Evolutionary conservation across 331 rosid genomes (phyloP).

Genomic region (Erythrophleum ivorense): DNA sequence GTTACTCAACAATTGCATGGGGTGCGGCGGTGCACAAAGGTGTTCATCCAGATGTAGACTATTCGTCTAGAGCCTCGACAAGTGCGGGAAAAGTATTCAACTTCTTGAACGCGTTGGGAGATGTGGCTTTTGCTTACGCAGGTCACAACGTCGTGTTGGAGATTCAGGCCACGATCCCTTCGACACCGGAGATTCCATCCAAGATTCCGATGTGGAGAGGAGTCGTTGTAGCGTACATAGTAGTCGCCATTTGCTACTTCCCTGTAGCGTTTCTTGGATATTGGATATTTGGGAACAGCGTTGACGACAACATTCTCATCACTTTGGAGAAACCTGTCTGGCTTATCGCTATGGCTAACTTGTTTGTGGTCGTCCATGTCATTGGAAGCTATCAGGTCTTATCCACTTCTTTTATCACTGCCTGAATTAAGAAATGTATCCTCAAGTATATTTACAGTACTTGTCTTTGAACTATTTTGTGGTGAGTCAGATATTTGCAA

Average conservation of each 20-base stretch:
- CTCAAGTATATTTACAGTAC: too few species aligned
- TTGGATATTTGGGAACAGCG: slow-evolving; percentile 53
- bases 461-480: too few species aligned
- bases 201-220: slow-evolving; percentile 66
- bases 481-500: too few species aligned
- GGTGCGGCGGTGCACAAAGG: slow-evolving; percentile 51
- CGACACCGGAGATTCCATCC: slow-evolving; percentile 59
- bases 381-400: slow-evolving; percentile 65
- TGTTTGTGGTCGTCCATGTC: slow-evolving; percentile 66
- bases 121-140: too few species aligned
- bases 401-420: too few species aligned
- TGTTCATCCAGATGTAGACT: slow-evolving; percentile 39
- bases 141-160: too few species aligned
- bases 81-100: too few species aligned
- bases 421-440: too few species aligned
- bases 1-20: slow-evolving; percentile 69
- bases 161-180: slow-evolving; percentile 71
- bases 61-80: slow-evolving; percentile 46
- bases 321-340: slow-evolving; percentile 55
- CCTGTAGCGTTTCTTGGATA: slow-evolving; percentile 53
- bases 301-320: slow-evolving; percentile 57
- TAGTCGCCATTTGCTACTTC: slow-evolving; percentile 58
- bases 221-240: slow-evolving; percentile 41
- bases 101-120: too few species aligned
- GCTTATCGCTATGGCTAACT: slow-evolving; percentile 53